Evolutionary conservation across 306 rosid genomes (phyloP), one percentile per base, ranked within the genome.

Genomic region (Herpetospermum pedunculosum): DNA sequence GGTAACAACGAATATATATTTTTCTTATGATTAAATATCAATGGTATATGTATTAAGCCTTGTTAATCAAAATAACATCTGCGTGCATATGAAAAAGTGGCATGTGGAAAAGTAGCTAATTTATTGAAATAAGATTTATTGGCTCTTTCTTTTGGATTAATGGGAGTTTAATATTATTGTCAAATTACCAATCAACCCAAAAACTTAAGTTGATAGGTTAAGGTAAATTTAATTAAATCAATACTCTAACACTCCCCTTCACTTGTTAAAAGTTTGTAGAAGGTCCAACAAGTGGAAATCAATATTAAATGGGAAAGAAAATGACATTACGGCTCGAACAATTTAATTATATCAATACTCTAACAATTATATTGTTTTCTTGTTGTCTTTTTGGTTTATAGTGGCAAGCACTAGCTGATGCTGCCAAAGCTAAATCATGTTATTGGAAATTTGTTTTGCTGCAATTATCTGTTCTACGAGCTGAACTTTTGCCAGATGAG

Each of bases 391-490:
- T 57, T 34, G 48, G 84, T 88, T 70, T 46, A 29, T 10, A 70
- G 97, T 95, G 99, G 99, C 87, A 88, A 80, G 88, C 79, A 74
- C 76, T 95, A 91, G 99, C 97, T 77, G 89, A 87, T 81, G 81
- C 90, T 77, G 99, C 99, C 30, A 85, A 80, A 82, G 86, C 83
- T 73, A 87, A 77, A 86, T 88, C 85, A 53, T 95, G 99, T 82
- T 80, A 95, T 84, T 95, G 99, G 99, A 87, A 82, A 76, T 89
- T 95, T 75, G 88, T 95, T 79, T 80, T 95, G 92, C 87, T 95
- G 59, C 87, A 85, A 77, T 72, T 89, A 71, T 91, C 96, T 60
- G 84, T 95, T 80, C 83, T 86, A 60, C 85, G 90, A 83, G 92
- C 99, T 60, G 96, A 95, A 79, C 78, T 91, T 81, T 80, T 95